Base-by-base conservation (phyloP, 2,329 filamentous ascomycete species). In the Ceratocystis diversiconidia region DNA sequence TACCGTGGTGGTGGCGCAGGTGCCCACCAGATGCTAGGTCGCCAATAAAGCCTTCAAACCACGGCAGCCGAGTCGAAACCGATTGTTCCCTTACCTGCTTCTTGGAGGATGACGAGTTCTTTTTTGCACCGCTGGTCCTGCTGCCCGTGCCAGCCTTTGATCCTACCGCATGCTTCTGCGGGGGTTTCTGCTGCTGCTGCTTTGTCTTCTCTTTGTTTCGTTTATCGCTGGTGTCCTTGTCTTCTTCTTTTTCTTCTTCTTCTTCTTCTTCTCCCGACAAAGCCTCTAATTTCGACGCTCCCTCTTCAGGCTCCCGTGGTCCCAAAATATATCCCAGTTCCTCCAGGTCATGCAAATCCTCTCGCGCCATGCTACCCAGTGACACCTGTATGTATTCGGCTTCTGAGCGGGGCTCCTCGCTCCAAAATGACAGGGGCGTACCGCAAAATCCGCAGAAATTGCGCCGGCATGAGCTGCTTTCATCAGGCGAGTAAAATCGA, bases 381-480 rank as follows among this genome's bases (percentile, higher is more conserved):
- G 90, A 88, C 66, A 96, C 78, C 67, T 85, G 86, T 76, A 96
- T 90, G 72, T 83, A 92, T 6, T 91, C 85, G 12, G 87, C 86
- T 73, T 94, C 89, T 63, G 79, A 79, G 0, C 75, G 77, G 0
- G 88, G 87, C 28, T 83, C 75, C 74, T 95, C 91, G 60, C 85
- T 87, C 90, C 90, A 96, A 70, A 87, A 90, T 0, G 87, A 87
- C 64, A 96, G 78, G 12, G 89, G 88, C 0, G 91, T 95, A 63
- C 92, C 92, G 73, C 92, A 96, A 77, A 88, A 95, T 28, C 92
- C 92, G 75, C 92, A 96, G 75, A 96, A 96, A 70, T 90, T 83
- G 62, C 89, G 85, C 73, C 87, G 85, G 0, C 83, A 79, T 70
- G 82, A 76, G 15, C 82, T 81, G 15, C 82, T 81, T 70, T 79